Conservation (phyloP, 352 stramenopile genomes). For the Globisporangium okanoganense region DNA sequence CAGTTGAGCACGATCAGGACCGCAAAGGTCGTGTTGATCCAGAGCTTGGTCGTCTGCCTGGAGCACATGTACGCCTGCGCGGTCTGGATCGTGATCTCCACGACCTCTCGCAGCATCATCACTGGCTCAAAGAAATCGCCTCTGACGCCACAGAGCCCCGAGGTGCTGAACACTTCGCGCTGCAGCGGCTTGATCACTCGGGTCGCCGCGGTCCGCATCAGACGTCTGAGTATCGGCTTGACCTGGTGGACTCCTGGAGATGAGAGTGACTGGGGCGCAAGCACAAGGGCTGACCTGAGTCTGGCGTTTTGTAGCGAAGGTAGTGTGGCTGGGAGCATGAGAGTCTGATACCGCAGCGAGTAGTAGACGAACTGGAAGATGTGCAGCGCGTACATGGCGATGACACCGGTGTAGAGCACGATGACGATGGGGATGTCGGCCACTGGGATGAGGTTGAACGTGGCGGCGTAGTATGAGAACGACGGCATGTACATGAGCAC, state of each 20-base stretch:
- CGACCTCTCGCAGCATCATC: conserved; percentile 16
- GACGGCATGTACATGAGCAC: conserved; percentile 14
- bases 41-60: conserved; percentile 18
- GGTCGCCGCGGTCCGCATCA: no score
- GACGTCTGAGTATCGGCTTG: no score
- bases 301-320: not conserved
- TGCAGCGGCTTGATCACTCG: not conserved
- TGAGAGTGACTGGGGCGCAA: not conserved
- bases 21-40: conserved; percentile 15
- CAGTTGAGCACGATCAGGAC: conserved; percentile 21
- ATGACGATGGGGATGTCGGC: conserved; percentile 11
- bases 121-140: conserved; percentile 21
- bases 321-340: conserved; percentile 1
- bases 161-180: not conserved
- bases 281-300: not conserved
- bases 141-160: conserved; percentile 6
- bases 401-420: conserved; percentile 5
- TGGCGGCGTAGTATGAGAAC: conserved; percentile 16
- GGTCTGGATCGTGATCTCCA: conserved; percentile 22
- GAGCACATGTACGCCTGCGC: conserved; percentile 18
- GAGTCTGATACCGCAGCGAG: not conserved
- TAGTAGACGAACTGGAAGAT: not conserved
- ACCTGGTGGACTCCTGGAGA: no score
- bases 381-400: not conserved
- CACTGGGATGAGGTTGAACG: conserved; percentile 15